phyloP scores from a whole-genome alignment of 768 basidiomycete genomes.

The Podaxis sp. region DNA sequence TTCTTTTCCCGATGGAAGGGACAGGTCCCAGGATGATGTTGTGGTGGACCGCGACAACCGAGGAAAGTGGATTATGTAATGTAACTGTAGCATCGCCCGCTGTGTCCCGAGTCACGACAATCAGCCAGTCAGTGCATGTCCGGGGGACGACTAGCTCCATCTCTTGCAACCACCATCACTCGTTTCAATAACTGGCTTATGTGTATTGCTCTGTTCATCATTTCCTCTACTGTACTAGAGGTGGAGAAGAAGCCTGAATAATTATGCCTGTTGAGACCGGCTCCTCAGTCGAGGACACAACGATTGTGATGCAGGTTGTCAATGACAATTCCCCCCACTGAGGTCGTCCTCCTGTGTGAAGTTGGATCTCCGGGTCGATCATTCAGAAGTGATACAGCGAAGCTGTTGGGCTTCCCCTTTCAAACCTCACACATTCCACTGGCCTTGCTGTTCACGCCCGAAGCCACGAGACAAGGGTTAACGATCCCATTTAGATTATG shows the following conservation, averaged over 20 bases:
- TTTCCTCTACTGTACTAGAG: neutral
- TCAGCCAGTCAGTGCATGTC: neutral
- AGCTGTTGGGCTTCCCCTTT: neutral
- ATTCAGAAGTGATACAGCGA: neutral
- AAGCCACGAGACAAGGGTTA: neutral
- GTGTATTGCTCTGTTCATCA: neutral
- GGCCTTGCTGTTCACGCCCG: neutral
- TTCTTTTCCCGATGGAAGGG: constrained; percentile 11
- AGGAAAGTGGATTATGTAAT: constrained; percentile 4
- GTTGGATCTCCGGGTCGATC: neutral
- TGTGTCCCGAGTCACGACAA: constrained; percentile 2
- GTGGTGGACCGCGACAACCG: neutral
- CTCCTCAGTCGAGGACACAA: neutral
- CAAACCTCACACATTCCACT: neutral
- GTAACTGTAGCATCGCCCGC: neutral
- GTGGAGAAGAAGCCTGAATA: neutral
- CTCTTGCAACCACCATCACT: neutral
- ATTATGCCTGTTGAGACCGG: neutral
- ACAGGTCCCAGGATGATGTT: constrained; percentile 3
- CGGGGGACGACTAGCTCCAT: neutral
- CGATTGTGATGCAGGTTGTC: constrained; percentile 2
- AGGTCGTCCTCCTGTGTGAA: neutral
- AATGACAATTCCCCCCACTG: neutral
- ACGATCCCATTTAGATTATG: neutral
- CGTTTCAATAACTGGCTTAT: neutral